These are phyloP conservation scores for Metschnikowia vanudenii DNA, from an alignment of 805 yeast genomes.

Conservation along the genomic window DNA sequence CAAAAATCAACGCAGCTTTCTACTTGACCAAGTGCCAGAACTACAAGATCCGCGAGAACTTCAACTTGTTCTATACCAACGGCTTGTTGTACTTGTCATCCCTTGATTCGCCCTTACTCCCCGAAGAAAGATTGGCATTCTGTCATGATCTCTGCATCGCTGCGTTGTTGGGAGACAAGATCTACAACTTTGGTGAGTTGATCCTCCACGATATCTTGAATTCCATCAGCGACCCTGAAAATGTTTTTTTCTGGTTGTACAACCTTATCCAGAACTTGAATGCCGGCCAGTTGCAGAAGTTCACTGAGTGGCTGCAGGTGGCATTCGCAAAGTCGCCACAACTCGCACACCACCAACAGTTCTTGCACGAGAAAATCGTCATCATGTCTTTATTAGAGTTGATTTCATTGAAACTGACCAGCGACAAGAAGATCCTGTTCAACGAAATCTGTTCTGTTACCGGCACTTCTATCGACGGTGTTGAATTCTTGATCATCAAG, in stretches of 20 bases:
- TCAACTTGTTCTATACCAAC: constrained; percentile 76
- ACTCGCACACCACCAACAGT: constrained; percentile 56
- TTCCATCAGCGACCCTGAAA: constrained; percentile 41
- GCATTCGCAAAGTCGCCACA: constrained; percentile 47
- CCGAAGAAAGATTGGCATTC: constrained; percentile 44
- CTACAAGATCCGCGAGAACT: constrained; percentile 72
- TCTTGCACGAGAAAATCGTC: constrained; percentile 86
- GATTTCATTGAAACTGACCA: constrained; percentile 72
- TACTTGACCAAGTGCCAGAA: constrained; percentile 78
- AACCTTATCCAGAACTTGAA: constrained; percentile 69
- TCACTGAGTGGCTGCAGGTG: constrained; percentile 50
- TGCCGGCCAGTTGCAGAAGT: constrained; percentile 69
- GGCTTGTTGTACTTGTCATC: constrained; percentile 82
- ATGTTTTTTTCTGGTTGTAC: constrained; percentile 66
- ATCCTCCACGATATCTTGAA: constrained; percentile 81
- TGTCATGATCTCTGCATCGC: constrained; percentile 75
- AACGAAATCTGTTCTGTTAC: constrained; percentile 66
- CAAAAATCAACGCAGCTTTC: constrained; percentile 77
- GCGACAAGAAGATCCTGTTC: constrained; percentile 71
- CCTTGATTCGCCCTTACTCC: constrained; percentile 44
- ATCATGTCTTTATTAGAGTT: constrained; percentile 88
- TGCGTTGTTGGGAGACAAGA: constrained; percentile 86
- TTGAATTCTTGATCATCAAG: constrained; percentile 89
- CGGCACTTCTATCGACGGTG: constrained; percentile 67
- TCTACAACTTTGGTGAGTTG: constrained; percentile 94